Evolutionary conservation across 257 asterid species (phyloP), one percentile per base, ranked within the genome.

Genomic region (Jacaranda mimosifolia): DNA sequence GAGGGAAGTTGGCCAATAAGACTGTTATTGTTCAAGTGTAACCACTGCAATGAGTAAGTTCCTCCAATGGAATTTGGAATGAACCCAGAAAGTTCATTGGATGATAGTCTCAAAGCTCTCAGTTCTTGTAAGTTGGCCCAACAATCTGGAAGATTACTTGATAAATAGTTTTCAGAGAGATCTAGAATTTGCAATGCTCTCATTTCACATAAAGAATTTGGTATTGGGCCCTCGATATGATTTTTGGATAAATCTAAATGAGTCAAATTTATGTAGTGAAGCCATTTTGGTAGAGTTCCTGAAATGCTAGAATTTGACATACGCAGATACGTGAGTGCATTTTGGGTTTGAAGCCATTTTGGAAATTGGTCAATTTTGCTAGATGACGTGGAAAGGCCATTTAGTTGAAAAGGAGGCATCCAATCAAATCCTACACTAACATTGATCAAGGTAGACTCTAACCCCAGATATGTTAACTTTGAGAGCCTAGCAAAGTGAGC

Each of bases 401-500:
- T 0, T 0, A 0, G n/a, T 63, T 39, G 70, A 15, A 63, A 63
- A 63, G 70, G 26, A 36, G 70, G 70, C 26, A 63, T 11, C 70
- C 72, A 66, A 9, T 42, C 32, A 8, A 14, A 15, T 15, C 56
- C 7, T 10, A 66, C 39, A 4, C 11, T 38, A 13, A 64, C 38
- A 4, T 39, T 64, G 26, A 38, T 7, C 9, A 35, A 36, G 9
- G 3, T 4, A 63, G 32, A 1, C 0, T 13, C 69, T 63, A n/a
- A n/a, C n/a, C 43, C 35, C 0, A 0, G 5, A 8, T 40, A 49
- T 9, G 2, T 13, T n/a, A n/a, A 32, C 11, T 60, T 60, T 21
- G n/a, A 60, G 42, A 60, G 66, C 66, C 15, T 21, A 12, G 68
- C 68, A 63, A 63, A 63, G 48, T 63, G 68, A 35, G 19, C 18